A percentile compares a stretch with the other conserved stretches of the same genome.
Evolutionary conservation across 305 asterid genomes (phyloP).

Genomic region (Nicotiana rustica): DNA sequence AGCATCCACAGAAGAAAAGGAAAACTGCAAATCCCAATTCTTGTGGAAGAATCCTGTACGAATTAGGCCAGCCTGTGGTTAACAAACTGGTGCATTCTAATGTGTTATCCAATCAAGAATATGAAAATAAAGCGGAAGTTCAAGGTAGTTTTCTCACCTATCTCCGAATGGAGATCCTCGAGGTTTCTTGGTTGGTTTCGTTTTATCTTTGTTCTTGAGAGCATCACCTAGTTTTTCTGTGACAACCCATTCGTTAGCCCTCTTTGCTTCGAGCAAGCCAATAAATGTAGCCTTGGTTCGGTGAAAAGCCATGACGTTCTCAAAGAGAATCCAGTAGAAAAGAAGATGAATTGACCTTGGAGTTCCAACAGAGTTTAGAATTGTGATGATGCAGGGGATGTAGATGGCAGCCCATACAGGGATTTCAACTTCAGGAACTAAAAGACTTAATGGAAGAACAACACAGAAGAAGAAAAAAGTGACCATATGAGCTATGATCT

Average conservation of each 20-base stretch:
- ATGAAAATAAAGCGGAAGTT: not conserved
- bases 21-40: conserved; percentile 85
- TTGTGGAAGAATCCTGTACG: conserved; percentile 61
- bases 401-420: conserved; percentile 78
- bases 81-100: not conserved
- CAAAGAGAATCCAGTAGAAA: conserved; percentile 77
- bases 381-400: conserved; percentile 71
- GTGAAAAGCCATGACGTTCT: conserved; percentile 82
- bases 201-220: conserved; percentile 57
- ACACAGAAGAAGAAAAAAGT: conserved; percentile 73
- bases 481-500: conserved; percentile 72
- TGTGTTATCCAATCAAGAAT: not conserved
- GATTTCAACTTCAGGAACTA: conserved; percentile 71
- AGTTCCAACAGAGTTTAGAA: conserved; percentile 75
- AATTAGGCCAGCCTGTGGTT: not conserved
- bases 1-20: conserved; percentile 85
- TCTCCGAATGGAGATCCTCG: conserved; percentile 55
- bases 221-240: conserved; percentile 78
- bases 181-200: conserved; percentile 48
- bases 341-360: conserved; percentile 77
- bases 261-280: conserved; percentile 66
- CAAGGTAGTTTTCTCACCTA: conserved; percentile 47
- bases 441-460: conserved; percentile 62
- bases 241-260: conserved; percentile 84
- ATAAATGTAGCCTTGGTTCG: conserved; percentile 80